Evolutionary conservation across 2,329 filamentous ascomycete species (phyloP).

Genomic region (Penicillium polonicum): DNA sequence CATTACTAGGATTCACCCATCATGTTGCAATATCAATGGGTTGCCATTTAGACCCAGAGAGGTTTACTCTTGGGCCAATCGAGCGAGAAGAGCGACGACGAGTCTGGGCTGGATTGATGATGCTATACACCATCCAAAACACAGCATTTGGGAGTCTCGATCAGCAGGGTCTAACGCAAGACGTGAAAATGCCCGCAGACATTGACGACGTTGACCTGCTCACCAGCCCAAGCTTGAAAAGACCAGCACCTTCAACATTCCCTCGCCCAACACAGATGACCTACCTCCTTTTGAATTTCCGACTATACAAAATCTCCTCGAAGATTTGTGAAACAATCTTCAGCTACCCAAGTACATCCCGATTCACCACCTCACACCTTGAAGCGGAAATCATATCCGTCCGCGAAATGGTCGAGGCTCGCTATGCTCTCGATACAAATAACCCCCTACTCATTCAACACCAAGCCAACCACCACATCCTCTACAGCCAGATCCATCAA

Average conservation of each 20-base stretch:
- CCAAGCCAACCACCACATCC: conserved; percentile 42
- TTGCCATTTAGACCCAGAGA: conserved; percentile 43
- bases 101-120: conserved; percentile 42
- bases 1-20: conserved; percentile 41
- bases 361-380: conserved; percentile 23
- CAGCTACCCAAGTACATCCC: conserved; percentile 24
- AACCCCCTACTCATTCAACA: conserved; percentile 35
- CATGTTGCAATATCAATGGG: conserved; percentile 45
- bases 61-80: conserved; percentile 35
- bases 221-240: conserved; percentile 18
- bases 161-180: conserved; percentile 27
- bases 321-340: conserved; percentile 39
- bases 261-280: conserved; percentile 43
- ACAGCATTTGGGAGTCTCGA: conserved; percentile 38
- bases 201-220: conserved; percentile 39
- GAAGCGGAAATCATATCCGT: conserved; percentile 33
- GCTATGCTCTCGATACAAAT: conserved; percentile 29
- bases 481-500: conserved; percentile 43
- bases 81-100: conserved; percentile 42
- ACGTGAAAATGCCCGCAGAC: conserved; percentile 36
- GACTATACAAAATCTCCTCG: conserved; percentile 38
- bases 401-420: conserved; percentile 33
- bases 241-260: conserved; percentile 17
- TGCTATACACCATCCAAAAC: conserved; percentile 43
- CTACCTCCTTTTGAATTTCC: conserved; percentile 41